Evolutionary conservation across 2,329 filamentous ascomycete genomes (phyloP).

Genomic region (Penicillium sp.): DNA sequence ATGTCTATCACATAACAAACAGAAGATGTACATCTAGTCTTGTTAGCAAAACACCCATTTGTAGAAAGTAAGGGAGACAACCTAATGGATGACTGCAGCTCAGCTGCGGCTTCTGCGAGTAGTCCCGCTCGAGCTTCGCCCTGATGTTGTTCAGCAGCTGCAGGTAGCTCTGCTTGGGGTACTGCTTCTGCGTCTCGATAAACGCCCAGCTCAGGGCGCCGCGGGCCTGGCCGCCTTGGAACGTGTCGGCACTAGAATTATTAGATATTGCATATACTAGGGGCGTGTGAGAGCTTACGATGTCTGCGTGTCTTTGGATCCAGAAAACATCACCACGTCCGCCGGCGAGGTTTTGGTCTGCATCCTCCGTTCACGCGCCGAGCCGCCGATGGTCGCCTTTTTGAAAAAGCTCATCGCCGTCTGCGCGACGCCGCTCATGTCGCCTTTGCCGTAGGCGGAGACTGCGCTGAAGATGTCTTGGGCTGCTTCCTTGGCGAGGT

Average conservation of each 20-base stretch:
- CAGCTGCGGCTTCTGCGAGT: conserved; percentile 91
- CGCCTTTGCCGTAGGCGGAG: conserved; percentile 73
- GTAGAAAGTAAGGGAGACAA: conserved; percentile 38
- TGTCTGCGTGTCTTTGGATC: conserved; percentile 92
- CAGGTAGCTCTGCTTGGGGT: conserved; percentile 90
- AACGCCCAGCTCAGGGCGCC: conserved; percentile 98
- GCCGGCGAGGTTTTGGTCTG: conserved; percentile 89
- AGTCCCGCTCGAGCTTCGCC: conserved; percentile 80
- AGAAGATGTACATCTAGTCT: conserved; percentile 58
- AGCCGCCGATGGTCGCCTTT: conserved; percentile 74
- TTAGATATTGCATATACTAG: background rate
- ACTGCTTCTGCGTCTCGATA: conserved; percentile 80
- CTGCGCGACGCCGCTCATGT: conserved; percentile 73
- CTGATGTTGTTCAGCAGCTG: conserved; percentile 91
- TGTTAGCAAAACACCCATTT: conserved; percentile 8
- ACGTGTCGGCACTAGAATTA: conserved; percentile 84
- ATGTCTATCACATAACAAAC: conserved; percentile 58
- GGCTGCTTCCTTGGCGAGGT: conserved; percentile 63
- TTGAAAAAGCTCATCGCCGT: conserved; percentile 84
- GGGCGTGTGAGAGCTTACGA: conserved; percentile 27
- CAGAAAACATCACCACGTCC: conserved; percentile 96
- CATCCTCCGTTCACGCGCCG: conserved; percentile 72
- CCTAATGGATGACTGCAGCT: conserved; percentile 94
- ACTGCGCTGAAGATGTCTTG: conserved; percentile 63
- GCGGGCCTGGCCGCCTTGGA: conserved; percentile 81